Evolutionary conservation across 1,139 yeast genomes (phyloP), one percentile per base, ranked within the genome.

Genomic region (Suhomyces bribrorum): DNA sequence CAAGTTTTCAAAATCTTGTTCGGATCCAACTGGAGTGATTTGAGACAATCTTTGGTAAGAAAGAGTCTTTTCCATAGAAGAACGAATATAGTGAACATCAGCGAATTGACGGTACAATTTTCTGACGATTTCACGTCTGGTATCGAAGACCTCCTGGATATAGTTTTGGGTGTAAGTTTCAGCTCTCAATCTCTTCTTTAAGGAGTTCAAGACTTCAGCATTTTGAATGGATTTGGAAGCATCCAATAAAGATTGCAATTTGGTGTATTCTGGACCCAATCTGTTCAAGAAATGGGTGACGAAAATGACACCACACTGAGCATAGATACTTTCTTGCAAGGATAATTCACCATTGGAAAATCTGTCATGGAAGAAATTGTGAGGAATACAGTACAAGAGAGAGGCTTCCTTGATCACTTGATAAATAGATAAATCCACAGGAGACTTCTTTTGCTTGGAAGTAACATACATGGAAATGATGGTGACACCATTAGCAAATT

Each of bases 381-480:
- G 85, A 32, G 98, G 98, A 50, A 92, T 79, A 56, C 96, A 87
- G 65, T 86, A 92, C 52, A 92, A 73, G 55, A 92, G 76, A 5
- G 97, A 88, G 29, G 96, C 96, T 65, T 92, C 98, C 68, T 88
- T 89, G 57, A 87, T 85, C 48, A 92, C 86, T 69, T 92, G 98
- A 63, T 83, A 84, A 48, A 90, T 83, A 22, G 95, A 83, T 54
- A 86, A 76, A 54, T 86, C 90, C 56, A 73, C 78, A 52, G 74
- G 73, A 47, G 60, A 53, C 45, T 60, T 64, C 31, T 57, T 57
- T 47, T 59, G 63, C 40, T 73, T 67, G 36, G 88, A 84, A 33
- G 79, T 78, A 55, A 92, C 77, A 65, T 92, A 92, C 73, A 89
- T 78, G 31, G 97, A 89, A 53, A 89, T 81, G 41, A 90, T 77